Evolutionary conservation across 2,329 filamentous ascomycete species (phyloP).

Genomic region (Emmonsia crescens): DNA sequence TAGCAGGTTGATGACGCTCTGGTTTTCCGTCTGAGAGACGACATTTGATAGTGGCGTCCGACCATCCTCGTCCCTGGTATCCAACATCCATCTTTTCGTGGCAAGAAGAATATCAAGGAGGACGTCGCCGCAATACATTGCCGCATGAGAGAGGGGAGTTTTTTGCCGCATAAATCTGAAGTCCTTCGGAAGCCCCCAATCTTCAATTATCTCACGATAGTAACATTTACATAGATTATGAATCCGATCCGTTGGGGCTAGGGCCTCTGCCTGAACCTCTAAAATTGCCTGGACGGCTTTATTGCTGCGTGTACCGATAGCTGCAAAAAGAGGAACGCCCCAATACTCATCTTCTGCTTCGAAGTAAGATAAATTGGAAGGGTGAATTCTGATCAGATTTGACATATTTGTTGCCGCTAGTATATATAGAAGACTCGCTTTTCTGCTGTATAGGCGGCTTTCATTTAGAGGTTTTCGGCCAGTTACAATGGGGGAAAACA

Average conservation of each 20-base stretch:
- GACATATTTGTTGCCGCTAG: background rate
- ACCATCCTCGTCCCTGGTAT: background rate
- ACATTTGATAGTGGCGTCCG: background rate
- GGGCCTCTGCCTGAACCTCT: background rate
- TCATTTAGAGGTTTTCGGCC: no score
- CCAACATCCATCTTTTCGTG: background rate
- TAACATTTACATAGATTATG: background rate
- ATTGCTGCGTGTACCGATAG: background rate
- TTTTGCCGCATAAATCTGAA: no score
- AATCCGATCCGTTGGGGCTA: background rate
- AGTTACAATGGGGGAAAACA: no score
- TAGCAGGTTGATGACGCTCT: background rate
- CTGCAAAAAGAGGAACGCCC: background rate
- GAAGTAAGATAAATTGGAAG: background rate
- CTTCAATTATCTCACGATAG: no score
- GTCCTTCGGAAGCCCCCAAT: no score
- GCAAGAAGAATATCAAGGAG: background rate
- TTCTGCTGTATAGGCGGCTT: no score
- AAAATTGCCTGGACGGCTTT: background rate
- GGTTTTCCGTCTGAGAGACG: background rate
- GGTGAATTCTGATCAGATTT: background rate
- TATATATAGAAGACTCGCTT: background rate
- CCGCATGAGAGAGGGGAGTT: background rate
- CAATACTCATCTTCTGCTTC: background rate
- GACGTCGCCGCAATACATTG: background rate